A percentile compares a stretch with the other conserved stretches of the same genome.
Evolutionary conservation across 2,329 filamentous ascomycete species (phyloP).

Genomic region (Allantophomopsis cytisporea): DNA sequence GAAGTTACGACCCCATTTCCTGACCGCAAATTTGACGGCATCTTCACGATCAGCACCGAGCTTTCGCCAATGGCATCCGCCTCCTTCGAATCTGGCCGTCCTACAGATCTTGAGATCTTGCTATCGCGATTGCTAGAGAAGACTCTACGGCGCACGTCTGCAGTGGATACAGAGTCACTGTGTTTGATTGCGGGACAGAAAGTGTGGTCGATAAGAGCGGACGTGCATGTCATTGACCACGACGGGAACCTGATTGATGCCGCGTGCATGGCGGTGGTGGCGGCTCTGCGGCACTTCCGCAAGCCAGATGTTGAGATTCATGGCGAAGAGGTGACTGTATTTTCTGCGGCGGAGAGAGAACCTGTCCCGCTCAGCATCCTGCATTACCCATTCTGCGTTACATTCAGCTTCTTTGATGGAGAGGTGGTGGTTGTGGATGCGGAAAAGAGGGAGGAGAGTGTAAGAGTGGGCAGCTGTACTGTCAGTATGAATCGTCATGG

Average conservation of each 20-base stretch:
- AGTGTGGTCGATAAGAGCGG: slow-evolving; percentile 82
- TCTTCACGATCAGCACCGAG: slow-evolving; percentile 87
- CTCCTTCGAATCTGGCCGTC: slow-evolving; percentile 74
- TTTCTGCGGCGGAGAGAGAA: slow-evolving; percentile 72
- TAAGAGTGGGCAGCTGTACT: slow-evolving; percentile 59
- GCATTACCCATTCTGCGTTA: slow-evolving; percentile 84
- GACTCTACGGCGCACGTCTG: slow-evolving; percentile 80
- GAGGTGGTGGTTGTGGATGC: slow-evolving; percentile 62
- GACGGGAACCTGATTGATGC: slow-evolving; percentile 85
- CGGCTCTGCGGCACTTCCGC: slow-evolving; percentile 80
- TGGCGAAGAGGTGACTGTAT: slow-evolving; percentile 73
- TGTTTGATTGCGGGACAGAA: slow-evolving; percentile 86
- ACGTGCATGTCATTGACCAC: slow-evolving; percentile 82
- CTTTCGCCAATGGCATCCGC: slow-evolving; percentile 87
- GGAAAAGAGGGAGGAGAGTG: slow-evolving; percentile 61
- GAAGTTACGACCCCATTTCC: slow-evolving; percentile 76
- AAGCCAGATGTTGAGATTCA: slow-evolving; percentile 81
- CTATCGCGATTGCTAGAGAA: slow-evolving; percentile 86
- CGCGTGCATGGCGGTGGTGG: slow-evolving; percentile 74
- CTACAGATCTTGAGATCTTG: slow-evolving; percentile 72
- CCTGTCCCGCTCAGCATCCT: slow-evolving; percentile 83
- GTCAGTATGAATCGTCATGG: slow-evolving; percentile 82
- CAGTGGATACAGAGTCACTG: slow-evolving; percentile 88
- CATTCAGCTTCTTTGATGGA: slow-evolving; percentile 68
- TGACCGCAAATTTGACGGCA: slow-evolving; percentile 87